Conservation (phyloP, 2,329 filamentous ascomycete species). For the Trichoderma atroviride region DNA sequence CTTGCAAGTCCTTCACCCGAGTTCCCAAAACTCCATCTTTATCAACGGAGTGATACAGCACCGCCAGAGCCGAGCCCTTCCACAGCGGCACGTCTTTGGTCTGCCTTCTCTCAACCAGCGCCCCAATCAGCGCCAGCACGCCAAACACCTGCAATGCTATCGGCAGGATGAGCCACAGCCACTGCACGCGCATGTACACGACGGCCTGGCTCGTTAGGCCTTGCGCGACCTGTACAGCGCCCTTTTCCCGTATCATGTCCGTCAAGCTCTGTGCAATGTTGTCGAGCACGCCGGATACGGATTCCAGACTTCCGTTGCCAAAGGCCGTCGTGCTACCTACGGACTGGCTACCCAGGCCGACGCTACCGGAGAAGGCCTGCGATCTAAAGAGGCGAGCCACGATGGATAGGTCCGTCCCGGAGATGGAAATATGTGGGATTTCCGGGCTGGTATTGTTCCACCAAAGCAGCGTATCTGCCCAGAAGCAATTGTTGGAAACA, state of each 20-base stretch:
- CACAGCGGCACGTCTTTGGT: neutral
- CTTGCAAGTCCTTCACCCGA: neutral
- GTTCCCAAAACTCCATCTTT: neutral
- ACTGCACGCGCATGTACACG: neutral
- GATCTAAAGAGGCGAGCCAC: neutral
- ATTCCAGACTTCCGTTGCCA: neutral
- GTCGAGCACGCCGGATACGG: neutral
- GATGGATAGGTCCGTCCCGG: neutral
- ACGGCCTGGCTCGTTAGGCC: neutral
- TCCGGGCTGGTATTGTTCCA: neutral
- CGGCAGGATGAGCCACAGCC: constrained; percentile 7
- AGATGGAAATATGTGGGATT: neutral
- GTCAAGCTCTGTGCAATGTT: neutral
- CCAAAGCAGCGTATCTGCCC: neutral
- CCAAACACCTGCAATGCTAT: neutral
- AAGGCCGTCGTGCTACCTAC: neutral
- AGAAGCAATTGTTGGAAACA: too few species aligned
- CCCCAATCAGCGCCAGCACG: neutral
- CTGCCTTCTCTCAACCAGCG: neutral
- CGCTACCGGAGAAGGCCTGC: neutral
- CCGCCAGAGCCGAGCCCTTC: neutral
- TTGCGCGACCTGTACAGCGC: neutral
- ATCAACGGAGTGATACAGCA: constrained; percentile 7
- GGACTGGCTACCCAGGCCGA: too few species aligned
- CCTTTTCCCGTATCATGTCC: neutral